Evolutionary conservation across 2,329 filamentous ascomycete genomes (phyloP), one percentile per base, ranked within the genome.

Genomic region (Monosporascus ibericus): DNA sequence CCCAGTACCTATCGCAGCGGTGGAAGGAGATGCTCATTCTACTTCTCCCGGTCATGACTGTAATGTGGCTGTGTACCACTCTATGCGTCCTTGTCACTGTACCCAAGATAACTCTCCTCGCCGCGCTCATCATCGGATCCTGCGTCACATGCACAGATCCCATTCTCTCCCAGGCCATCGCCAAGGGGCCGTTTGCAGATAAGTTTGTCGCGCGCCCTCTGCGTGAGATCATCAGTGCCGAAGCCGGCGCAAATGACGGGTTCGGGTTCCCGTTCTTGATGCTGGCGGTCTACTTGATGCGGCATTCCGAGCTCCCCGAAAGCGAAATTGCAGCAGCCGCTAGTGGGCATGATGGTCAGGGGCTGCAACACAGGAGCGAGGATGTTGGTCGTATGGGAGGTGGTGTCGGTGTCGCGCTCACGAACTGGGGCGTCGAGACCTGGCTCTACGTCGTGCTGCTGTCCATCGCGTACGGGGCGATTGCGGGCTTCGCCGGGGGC

Each of bases 111-210:
- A 75, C 76, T 0, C 69, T 82, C 15, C 69, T 82, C 2, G 70
- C 77, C 2, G 74, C 78, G 1, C 67, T 85, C 40, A 80, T 81
- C 20, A 81, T 85, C 54, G 81, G 74, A 2, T 80, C 81, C 0
- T 83, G 79, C 48, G 80, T 84, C 11, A 83, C 81, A 3, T 82
- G 75, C 52, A 85, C 81, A 0, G 82, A 85, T 54, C 81, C 81
- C 0, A 72, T 85, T n/a, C 69, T 85, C 5, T 83, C 80, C 0
- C 81, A 84, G 58, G 79, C 80, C 25, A 75, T 85, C 17, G 82
- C 81, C 18, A 85, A 85, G 62, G 81, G 81, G 0, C 78, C 80
- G 0, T 84, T 86, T 57, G 74, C 82, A 0, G 81, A 85, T 59
- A 83, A 82, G 54, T 85, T 77, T 53, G 81, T 85, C 2, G 71